phyloP scores from a whole-genome alignment of 768 basidiomycete genomes.

The Termitomyces titanicus region DNA sequence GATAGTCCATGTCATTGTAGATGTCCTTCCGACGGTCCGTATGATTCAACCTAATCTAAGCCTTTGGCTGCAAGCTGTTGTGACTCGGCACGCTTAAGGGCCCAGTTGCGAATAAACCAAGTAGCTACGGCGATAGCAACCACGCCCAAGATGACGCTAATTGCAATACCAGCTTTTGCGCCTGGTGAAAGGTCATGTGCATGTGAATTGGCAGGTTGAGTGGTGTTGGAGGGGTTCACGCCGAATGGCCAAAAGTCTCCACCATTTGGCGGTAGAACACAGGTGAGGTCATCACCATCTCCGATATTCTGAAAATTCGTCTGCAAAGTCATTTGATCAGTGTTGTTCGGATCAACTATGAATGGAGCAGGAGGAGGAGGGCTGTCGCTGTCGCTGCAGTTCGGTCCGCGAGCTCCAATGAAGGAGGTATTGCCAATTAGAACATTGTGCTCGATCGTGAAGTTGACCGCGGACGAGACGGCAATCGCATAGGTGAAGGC shows the following conservation, averaged over 20 bases:
- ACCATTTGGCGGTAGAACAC: slow-evolving; percentile 61
- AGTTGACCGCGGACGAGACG: slow-evolving; percentile 58
- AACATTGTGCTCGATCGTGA: slow-evolving; percentile 60
- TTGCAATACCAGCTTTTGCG: slow-evolving; percentile 28
- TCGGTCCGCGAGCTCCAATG: slow-evolving; percentile 64
- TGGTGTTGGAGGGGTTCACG: slow-evolving; percentile 37
- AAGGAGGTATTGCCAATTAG: slow-evolving; percentile 71
- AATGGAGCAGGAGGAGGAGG: slow-evolving; percentile 58
- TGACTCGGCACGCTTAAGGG: slow-evolving; percentile 28
- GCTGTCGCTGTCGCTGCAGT: slow-evolving; percentile 49
- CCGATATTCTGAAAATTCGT: slow-evolving; percentile 45
- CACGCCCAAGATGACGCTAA: slow-evolving; percentile 49
- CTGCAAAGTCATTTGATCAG: slow-evolving; percentile 43
- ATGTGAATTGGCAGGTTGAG: slow-evolving; percentile 2
- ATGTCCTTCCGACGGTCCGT: too few species aligned
- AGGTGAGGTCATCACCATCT: slow-evolving; percentile 58
- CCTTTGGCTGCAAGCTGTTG: slow-evolving; percentile 18
- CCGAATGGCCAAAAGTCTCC: slow-evolving; percentile 76
- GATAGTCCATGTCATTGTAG: background rate
- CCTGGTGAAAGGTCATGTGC: slow-evolving; percentile 3
- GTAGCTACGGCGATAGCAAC: slow-evolving; percentile 33
- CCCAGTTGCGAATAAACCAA: slow-evolving; percentile 50
- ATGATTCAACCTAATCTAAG: slow-evolving; percentile 10
- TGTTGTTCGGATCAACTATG: slow-evolving; percentile 46
- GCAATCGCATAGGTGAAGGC: slow-evolving; percentile 77